phyloP scores from a whole-genome alignment of 768 basidiomycete species.

The Leucogyrophana mollusca region DNA sequence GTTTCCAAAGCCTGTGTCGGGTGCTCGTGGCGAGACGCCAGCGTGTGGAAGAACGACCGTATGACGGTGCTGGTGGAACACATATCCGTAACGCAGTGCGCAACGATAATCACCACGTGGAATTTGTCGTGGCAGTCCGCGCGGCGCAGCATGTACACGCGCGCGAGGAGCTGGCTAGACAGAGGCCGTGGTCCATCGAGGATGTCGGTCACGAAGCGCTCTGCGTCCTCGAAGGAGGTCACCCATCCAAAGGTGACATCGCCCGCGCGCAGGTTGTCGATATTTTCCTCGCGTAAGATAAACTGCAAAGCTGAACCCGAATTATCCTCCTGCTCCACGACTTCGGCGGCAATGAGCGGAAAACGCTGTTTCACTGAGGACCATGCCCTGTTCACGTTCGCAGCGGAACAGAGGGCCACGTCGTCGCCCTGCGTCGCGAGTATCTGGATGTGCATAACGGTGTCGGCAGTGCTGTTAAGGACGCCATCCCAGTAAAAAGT shows the following conservation, averaged over 20 bases:
- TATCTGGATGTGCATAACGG: conserved; percentile 4
- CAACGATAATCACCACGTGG: conserved; percentile 41
- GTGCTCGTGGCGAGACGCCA: conserved; percentile 20
- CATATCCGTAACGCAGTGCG: conserved; percentile 50
- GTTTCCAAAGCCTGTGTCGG: conserved; percentile 24
- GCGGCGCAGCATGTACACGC: conserved; percentile 37
- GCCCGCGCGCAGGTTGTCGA: conserved; percentile 24
- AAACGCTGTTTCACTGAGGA: conserved; percentile 39
- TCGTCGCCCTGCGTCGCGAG: neutral
- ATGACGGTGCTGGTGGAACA: conserved; percentile 40
- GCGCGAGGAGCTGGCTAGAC: conserved; percentile 38
- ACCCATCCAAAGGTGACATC: conserved; percentile 36
- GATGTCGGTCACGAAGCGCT: conserved; percentile 26
- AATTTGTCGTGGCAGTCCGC: conserved; percentile 32
- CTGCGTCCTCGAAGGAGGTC: conserved; percentile 32
- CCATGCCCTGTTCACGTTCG: conserved; percentile 42
- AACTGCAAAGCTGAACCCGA: conserved; percentile 29
- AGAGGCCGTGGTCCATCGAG: conserved; percentile 33
- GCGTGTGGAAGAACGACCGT: conserved; percentile 39
- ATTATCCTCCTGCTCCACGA: conserved; percentile 33
- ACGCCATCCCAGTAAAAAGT: conserved; percentile 21
- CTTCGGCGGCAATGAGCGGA: conserved; percentile 43
- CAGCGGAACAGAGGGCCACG: conserved; percentile 10
- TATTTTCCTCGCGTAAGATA: conserved; percentile 32
- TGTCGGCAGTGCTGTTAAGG: conserved; percentile 13